These are phyloP conservation scores for Actinomucor elegans DNA, from an alignment of 371 early-diverging fungal species.

Conservation along the genomic window DNA sequence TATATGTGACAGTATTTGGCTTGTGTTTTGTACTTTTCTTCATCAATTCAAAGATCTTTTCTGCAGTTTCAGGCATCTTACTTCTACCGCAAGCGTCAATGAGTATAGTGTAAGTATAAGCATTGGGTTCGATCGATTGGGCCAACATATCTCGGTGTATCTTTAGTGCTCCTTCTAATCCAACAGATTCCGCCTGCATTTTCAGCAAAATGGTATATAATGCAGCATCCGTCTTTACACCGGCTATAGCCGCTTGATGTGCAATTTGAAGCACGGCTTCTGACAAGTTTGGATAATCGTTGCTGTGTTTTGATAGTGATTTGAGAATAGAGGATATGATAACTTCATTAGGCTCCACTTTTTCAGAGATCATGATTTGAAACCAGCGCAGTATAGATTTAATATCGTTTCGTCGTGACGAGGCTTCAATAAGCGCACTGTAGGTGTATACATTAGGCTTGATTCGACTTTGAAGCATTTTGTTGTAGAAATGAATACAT, in stretches of 20 bases:
- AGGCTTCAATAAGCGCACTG: slow-evolving; percentile 50
- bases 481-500: slow-evolving; percentile 39
- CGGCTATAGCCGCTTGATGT: slow-evolving; percentile 31
- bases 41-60: slow-evolving; percentile 48
- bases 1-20: slow-evolving; percentile 47
- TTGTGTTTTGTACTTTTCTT: slow-evolving; percentile 18
- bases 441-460: slow-evolving; percentile 52
- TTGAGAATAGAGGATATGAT: slow-evolving; percentile 32
- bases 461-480: slow-evolving; percentile 37
- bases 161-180: slow-evolving; percentile 30
- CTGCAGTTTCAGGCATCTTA: slow-evolving; percentile 36
- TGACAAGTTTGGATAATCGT: slow-evolving; percentile 11
- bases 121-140: slow-evolving; percentile 33
- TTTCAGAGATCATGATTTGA: slow-evolving; percentile 31
- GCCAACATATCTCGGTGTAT: slow-evolving; percentile 44
- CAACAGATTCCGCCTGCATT: slow-evolving; percentile 29
- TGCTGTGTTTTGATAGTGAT: slow-evolving; percentile 20
- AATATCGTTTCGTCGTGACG: slow-evolving; percentile 21
- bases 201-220: slow-evolving; percentile 43
- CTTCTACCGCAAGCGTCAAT: slow-evolving; percentile 35
- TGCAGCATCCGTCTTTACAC: slow-evolving; percentile 37
- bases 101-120: slow-evolving; percentile 44
- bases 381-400: slow-evolving; percentile 43
- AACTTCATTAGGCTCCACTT: slow-evolving; percentile 33
- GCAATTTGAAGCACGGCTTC: slow-evolving; percentile 28